Base-by-base conservation (phyloP, 139 green algal species). In the Coelastrella sp. region DNA sequence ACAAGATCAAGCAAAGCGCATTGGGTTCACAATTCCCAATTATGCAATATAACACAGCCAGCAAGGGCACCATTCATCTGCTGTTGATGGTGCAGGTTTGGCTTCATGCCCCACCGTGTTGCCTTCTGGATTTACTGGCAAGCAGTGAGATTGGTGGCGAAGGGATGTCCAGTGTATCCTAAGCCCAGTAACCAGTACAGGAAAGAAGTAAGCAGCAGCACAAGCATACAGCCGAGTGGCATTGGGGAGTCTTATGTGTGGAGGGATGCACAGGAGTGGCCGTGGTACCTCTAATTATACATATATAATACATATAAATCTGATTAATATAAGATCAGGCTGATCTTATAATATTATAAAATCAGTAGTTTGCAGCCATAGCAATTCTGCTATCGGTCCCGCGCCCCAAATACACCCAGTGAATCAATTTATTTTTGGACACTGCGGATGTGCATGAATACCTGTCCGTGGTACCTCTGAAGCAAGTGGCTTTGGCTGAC, bases 51-150 rank as follows among this genome's bases (percentile, higher is more conserved):
- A 1, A 49, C 35, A 3, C 35, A 49, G 35, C 35, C 35, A 49
- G 1, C 35, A 49, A 49, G 35, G 35, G 35, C 35, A 3, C 35
- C 3, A 49, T 1, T 49, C 35, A 49, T 49, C 35, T 49, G 35
- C 35, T 49, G 35, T 49, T 49, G 14, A 9, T 88, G 83, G 60
- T 84, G 85, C 93, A 96, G 93, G 87, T 98, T 96, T 90, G 96
- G 96, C 63, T 98, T 96, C 90, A 93, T 95, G 95, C 96, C 97
- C 17, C 97, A 99, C 20, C 92, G 97, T 6, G 93, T 98, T 25
- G 97, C 97, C 7, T 27, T 96, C 15, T 96, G 94, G 94, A 99
- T 99, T 78, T 99, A 99, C 91, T 98, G 93, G 95, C 97, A 99
- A 81, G 97, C 96, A 3, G 58, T 97, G 19, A 84, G 93, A 82